phyloP scores from a whole-genome alignment of 352 stramenopile species.

The Thraustotheca clavata region DNA sequence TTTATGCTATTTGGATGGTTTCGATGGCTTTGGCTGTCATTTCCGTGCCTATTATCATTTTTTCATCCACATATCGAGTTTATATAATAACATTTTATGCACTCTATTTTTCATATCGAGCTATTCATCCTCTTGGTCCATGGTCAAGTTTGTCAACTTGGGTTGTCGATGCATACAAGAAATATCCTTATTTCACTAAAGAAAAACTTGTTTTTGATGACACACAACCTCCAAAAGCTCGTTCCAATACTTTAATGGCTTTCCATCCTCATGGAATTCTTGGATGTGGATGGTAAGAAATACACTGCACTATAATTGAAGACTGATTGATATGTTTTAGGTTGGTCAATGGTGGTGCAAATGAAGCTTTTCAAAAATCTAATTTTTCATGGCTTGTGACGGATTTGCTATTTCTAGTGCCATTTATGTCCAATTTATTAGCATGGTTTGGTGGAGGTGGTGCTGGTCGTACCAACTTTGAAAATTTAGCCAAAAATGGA shows the following conservation, averaged over 20 bases:
- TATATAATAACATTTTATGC: neutral
- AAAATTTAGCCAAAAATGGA: constrained; percentile 35
- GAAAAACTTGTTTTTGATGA: constrained; percentile 18
- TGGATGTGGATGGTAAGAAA: constrained; percentile 34
- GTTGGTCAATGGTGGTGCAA: constrained; percentile 42
- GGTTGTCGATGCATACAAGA: neutral
- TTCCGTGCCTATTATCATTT: neutral
- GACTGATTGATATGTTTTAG: constrained; percentile 1
- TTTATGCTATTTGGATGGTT: neutral
- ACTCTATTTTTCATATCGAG: neutral
- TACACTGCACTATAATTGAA: too few species aligned
- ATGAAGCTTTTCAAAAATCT: constrained; percentile 37
- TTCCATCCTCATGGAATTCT: constrained; percentile 69
- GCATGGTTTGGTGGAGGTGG: constrained; percentile 58
- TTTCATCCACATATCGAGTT: neutral
- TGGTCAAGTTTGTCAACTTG: neutral
- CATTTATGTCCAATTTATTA: constrained; percentile 52
- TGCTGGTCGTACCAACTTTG: constrained; percentile 43
- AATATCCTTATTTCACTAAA: neutral
- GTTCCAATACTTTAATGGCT: constrained; percentile 20
- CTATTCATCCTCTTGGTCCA: neutral
- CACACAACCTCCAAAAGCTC: neutral
- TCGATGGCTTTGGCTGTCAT: neutral
- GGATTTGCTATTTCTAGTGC: constrained; percentile 62
- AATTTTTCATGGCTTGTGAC: constrained; percentile 54